Percentiles rank a stretch among this genome's conserved stretches.
Conservation (phyloP, 2,329 filamentous ascomycete species). For the Lachnellula occidentalis region DNA sequence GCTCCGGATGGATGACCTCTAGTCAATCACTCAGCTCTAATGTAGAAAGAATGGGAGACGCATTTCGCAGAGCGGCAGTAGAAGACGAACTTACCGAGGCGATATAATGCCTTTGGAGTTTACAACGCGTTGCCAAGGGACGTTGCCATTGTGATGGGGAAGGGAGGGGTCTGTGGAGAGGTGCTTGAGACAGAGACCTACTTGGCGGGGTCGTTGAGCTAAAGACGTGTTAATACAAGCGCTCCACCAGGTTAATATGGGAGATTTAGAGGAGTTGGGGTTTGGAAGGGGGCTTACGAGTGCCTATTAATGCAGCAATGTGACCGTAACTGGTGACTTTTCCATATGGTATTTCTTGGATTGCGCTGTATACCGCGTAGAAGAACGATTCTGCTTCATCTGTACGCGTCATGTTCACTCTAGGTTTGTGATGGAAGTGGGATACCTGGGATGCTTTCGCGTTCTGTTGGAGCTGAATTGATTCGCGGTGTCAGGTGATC, state of each 20-base stretch:
- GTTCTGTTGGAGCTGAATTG: not conserved
- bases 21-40: not conserved
- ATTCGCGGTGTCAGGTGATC: constrained; percentile 1
- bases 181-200: constrained; percentile 86
- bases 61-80: not conserved
- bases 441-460: not conserved
- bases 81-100: constrained; percentile 54
- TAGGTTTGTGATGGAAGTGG: not conserved
- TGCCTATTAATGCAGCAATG: constrained; percentile 67
- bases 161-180: constrained; percentile 51
- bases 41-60: not conserved
- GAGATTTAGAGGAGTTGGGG: not conserved
- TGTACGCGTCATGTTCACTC: constrained; percentile 51
- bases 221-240: not conserved
- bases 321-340: constrained; percentile 85
- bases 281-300: constrained; percentile 47
- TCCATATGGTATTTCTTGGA: constrained; percentile 79
- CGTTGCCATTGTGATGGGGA: constrained; percentile 67
- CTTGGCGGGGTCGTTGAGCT: constrained; percentile 75
- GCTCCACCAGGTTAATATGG: not conserved
- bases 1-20: constrained; percentile 32
- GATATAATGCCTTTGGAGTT: constrained; percentile 84
- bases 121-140: constrained; percentile 93
- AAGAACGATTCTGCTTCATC: constrained; percentile 74
- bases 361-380: constrained; percentile 70